Evolutionary conservation across 805 yeast species (phyloP).

Genomic region (Nakazawaea wyomingensis): DNA sequence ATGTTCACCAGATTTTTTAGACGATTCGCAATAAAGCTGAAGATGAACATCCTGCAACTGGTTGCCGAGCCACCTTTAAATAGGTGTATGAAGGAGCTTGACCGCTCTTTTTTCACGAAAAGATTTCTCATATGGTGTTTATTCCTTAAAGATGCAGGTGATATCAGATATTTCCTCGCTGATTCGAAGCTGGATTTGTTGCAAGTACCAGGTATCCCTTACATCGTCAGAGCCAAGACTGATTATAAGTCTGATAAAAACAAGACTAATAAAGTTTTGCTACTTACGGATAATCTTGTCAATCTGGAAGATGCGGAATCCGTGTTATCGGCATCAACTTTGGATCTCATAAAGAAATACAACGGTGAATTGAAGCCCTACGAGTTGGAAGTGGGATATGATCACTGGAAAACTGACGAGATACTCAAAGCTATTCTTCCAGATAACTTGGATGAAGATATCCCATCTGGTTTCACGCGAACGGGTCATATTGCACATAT

Average conservation of each 20-base stretch:
- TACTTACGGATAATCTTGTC: slow-evolving; percentile 45
- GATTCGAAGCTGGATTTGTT: slow-evolving; percentile 55
- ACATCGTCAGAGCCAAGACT: slow-evolving; percentile 37
- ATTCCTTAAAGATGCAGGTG: slow-evolving; percentile 59
- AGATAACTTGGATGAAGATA: slow-evolving; percentile 56
- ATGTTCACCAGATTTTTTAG: not conserved
- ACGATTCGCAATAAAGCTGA: not conserved
- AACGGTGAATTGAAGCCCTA: slow-evolving; percentile 47
- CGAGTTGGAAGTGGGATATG: slow-evolving; percentile 55
- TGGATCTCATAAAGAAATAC: slow-evolving; percentile 40
- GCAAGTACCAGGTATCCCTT: slow-evolving; percentile 64
- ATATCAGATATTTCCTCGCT: slow-evolving; percentile 59
- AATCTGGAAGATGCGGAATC: slow-evolving; percentile 31
- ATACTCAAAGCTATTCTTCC: slow-evolving; percentile 77
- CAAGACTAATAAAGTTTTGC: slow-evolving; percentile 48
- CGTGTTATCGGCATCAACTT: slow-evolving; percentile 36
- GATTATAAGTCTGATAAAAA: slow-evolving; percentile 18
- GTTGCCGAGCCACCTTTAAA: slow-evolving; percentile 63
- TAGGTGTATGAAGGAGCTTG: slow-evolving; percentile 59
- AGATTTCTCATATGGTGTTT: slow-evolving; percentile 64
- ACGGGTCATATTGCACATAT: slow-evolving; percentile 97
- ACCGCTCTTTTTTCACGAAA: slow-evolving; percentile 56
- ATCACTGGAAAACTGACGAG: slow-evolving; percentile 88
- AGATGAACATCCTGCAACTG: slow-evolving; percentile 5
- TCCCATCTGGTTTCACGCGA: slow-evolving; percentile 86